phyloP scores from a whole-genome alignment of 331 rosid species.

The Arachis monticola region DNA sequence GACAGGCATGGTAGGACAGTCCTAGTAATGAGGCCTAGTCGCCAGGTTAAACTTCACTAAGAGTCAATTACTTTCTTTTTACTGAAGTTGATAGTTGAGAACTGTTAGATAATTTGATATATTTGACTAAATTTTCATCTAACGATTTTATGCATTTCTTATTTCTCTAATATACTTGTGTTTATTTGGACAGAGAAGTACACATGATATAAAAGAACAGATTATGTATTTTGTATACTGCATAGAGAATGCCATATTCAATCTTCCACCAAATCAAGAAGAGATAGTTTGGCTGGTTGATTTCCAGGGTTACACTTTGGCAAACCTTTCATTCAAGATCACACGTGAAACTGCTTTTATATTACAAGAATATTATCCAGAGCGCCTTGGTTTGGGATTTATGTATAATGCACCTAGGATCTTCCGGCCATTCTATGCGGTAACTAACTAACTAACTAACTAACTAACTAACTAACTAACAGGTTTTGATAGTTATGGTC shows the following conservation, averaged over 20 bases:
- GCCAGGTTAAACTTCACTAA: conserved; percentile 48
- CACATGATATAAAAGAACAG: conserved; percentile 65
- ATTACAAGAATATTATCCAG: conserved; percentile 81
- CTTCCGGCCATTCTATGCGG: conserved; percentile 84
- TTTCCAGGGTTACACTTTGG: conserved; percentile 72
- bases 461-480: no score
- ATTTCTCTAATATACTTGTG: neutral
- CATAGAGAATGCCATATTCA: conserved; percentile 81
- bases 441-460: conserved; percentile 45
- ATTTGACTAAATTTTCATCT: no score
- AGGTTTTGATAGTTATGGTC: conserved; percentile 5
- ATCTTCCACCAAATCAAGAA: conserved; percentile 74
- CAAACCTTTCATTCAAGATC: conserved; percentile 72
- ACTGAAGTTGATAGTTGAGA: no score
- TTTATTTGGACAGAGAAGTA: conserved; percentile 59
- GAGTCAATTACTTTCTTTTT: neutral
- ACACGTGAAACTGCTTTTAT: conserved; percentile 71
- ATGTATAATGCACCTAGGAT: conserved; percentile 77
- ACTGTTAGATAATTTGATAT: no score
- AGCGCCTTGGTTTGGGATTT: conserved; percentile 80
- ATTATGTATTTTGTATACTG: conserved; percentile 77
- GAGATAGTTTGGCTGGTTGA: conserved; percentile 89
- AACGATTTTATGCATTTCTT: no score
- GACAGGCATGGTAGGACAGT: conserved; percentile 88
- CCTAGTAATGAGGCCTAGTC: conserved; percentile 78